phyloP scores from a whole-genome alignment of 345 rosid genomes.

The Cardamine resedifolia region DNA sequence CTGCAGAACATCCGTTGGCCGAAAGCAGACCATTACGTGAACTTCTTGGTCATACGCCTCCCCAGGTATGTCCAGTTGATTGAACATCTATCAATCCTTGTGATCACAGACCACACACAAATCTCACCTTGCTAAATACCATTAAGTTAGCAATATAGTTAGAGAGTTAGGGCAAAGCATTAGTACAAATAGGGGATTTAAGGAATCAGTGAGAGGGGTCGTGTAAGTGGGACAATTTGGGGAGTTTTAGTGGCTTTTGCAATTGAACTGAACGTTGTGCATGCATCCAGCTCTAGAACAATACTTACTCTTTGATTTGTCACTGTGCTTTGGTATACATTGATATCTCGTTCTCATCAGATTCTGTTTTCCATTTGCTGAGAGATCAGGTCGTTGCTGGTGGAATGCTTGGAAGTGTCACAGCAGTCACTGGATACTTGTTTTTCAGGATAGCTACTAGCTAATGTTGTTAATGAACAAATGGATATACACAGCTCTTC shows the following conservation, averaged over 20 bases:
- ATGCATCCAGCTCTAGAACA: background rate
- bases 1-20: slow-evolving; percentile 89
- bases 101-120: background rate
- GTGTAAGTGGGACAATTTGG: background rate
- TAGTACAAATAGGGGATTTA: background rate
- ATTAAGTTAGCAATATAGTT: background rate
- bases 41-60: slow-evolving; percentile 90
- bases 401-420: slow-evolving; percentile 65
- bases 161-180: background rate
- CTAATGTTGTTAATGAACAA: background rate
- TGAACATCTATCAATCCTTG: background rate
- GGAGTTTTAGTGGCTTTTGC: background rate
- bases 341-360: background rate
- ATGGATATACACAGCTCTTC: slow-evolving; percentile 16
- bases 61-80: slow-evolving; percentile 53
- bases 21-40: slow-evolving; percentile 84
- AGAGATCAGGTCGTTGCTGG: slow-evolving; percentile 79
- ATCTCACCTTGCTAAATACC: slow-evolving; percentile 1
- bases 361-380: slow-evolving; percentile 30
- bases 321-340: background rate
- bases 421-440: slow-evolving; percentile 62
- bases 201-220: background rate
- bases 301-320: background rate
- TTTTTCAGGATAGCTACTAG: slow-evolving; percentile 41
- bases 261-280: background rate